Evolutionary conservation across 2,329 filamentous ascomycete genomes (phyloP).

Genomic region (Ascochyta fabae): DNA sequence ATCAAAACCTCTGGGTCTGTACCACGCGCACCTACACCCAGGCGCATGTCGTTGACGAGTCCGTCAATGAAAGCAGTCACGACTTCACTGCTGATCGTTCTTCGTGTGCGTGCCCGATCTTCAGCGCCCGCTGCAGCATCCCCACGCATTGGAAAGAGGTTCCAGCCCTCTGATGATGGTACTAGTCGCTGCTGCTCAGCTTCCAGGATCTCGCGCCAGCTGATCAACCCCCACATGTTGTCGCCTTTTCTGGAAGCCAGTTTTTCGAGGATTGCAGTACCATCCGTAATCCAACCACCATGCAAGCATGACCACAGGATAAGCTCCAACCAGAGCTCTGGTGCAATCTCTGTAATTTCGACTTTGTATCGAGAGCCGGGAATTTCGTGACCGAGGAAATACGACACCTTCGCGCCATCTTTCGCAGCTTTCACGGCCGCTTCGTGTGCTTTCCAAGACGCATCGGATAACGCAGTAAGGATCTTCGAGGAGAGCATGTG

Average conservation of each 20-base stretch:
- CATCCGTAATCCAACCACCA: conserved; percentile 55
- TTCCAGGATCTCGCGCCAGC: conserved; percentile 53
- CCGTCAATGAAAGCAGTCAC: conserved; percentile 62
- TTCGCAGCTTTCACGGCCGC: conserved; percentile 37
- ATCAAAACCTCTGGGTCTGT: conserved; percentile 46
- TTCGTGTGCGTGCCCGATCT: conserved; percentile 43
- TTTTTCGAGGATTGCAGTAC: conserved; percentile 48
- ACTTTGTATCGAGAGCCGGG: conserved; percentile 53
- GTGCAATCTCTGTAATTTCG: conserved; percentile 49
- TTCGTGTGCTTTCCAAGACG: conserved; percentile 57
- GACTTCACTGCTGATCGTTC: conserved; percentile 65
- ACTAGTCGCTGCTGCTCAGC: conserved; percentile 33
- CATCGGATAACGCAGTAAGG: conserved; percentile 58
- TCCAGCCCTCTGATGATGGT: conserved; percentile 28
- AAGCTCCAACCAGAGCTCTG: conserved; percentile 60
- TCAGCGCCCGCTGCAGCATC: conserved; percentile 26
- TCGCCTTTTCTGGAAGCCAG: conserved; percentile 30
- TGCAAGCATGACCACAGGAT: conserved; percentile 59
- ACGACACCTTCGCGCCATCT: conserved; percentile 44
- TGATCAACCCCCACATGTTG: conserved; percentile 43
- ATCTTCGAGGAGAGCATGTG: conserved; percentile 57
- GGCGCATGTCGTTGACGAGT: conserved; percentile 54
- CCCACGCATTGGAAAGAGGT: conserved; percentile 29
- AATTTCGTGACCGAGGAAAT: conserved; percentile 53
- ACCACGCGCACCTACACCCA: conserved; percentile 52